Evolutionary conservation across 2,329 filamentous ascomycete genomes (phyloP), one percentile per base, ranked within the genome.

Genomic region (Aspergillus cejpii): DNA sequence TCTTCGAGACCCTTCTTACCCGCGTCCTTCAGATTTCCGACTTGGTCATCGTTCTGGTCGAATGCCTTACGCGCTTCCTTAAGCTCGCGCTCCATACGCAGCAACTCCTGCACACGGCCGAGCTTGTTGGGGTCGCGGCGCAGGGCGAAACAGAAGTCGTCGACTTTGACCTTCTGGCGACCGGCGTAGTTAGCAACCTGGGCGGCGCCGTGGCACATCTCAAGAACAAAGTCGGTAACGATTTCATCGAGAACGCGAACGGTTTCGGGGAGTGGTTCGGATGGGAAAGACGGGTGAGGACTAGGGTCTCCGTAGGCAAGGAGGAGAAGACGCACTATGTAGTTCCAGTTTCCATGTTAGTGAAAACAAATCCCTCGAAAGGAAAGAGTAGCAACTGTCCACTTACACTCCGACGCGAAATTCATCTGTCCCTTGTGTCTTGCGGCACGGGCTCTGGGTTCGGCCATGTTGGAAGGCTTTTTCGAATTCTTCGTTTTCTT

Each of bases 91-190:
- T 94, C 88, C 75, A 91, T 90, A 67, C 87, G 85, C 54, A 95
- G 78, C 61, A 94, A 80, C 71, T 95, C 89, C 63, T 87, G 82
- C 43, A 97, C 89, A 59, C 91, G 83, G 39, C 92, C 92, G 34
- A 97, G 74, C 64, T 94, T 94, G 47, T 79, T 75, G 6, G 86
- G 83, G 60, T 97, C 94, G 52, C 85, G 81, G 24, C 92, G 80
- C 56, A 97, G 80, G 29, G 89, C 88, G 68, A 94, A 98, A 61
- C 94, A 89, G 71, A 98, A 95, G 68, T 98, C 92, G 61, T 96
- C 91, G 60, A 94, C 87, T 67, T 98, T 98, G 70, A 98, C 89
- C 71, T 98, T 98, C 60, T 94, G 87, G 1, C 92, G 85, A 0
- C 89, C 85, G 2, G 86, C 83, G 67, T 94, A 87, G 65, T 87